Percentiles rank a stretch among this genome's conserved stretches.
phyloP scores from a whole-genome alignment of 352 stramenopile species.

The Pythium phragmitis region DNA sequence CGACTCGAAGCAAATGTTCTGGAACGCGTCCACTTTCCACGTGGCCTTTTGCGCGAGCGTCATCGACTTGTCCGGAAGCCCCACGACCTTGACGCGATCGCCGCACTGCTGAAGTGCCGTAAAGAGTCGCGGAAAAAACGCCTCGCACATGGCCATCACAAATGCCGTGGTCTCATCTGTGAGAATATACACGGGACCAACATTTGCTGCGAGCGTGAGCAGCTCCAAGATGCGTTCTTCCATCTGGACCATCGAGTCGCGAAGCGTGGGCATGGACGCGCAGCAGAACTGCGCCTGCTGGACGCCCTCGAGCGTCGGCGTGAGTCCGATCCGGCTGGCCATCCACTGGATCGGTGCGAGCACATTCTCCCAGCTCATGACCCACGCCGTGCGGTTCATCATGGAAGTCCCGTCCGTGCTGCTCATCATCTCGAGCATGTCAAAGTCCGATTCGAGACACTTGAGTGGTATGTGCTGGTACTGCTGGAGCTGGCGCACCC shows the following conservation, averaged over 20 bases:
- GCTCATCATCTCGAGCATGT: constrained; percentile 33
- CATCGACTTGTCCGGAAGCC: constrained; percentile 35
- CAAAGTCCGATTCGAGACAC: constrained; percentile 25
- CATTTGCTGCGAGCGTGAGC: constrained; percentile 28
- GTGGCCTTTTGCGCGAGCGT: constrained; percentile 33
- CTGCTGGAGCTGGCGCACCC: constrained; percentile 28
- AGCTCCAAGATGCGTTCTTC: constrained; percentile 40
- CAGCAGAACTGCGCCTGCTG: constrained; percentile 25
- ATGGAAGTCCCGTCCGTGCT: constrained; percentile 18
- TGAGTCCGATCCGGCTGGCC: constrained; percentile 33
- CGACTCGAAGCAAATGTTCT: constrained; percentile 43
- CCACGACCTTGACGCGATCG: constrained; percentile 46
- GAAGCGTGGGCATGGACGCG: constrained; percentile 22
- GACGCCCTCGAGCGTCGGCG: constrained; percentile 23
- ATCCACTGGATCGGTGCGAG: constrained; percentile 46
- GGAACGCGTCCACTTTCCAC: constrained; percentile 51
- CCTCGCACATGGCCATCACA: constrained; percentile 40
- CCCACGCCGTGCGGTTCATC: constrained; percentile 25
- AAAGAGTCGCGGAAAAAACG: constrained; percentile 50
- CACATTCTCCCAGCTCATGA: constrained; percentile 60
- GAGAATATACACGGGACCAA: constrained; percentile 45
- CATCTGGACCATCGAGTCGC: constrained; percentile 31
- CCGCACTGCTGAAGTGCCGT: constrained; percentile 29
- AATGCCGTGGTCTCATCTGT: constrained; percentile 38
- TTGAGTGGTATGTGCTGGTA: constrained; percentile 21